Evolutionary conservation across 257 asterid species (phyloP).

Genomic region (Nicotiana undulata): DNA sequence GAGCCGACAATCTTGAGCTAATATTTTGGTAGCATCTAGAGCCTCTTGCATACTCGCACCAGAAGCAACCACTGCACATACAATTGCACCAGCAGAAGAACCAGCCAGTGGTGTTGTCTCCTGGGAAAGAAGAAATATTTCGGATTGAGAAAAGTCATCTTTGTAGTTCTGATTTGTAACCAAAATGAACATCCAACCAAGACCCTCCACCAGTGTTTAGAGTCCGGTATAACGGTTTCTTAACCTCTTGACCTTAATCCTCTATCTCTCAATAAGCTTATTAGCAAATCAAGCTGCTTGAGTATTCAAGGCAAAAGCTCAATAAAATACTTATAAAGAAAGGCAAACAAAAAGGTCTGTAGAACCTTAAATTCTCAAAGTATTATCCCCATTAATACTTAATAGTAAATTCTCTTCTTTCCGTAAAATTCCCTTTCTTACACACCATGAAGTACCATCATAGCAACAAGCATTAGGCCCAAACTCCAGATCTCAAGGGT

Average conservation of each 20-base stretch:
- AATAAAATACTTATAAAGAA: not conserved
- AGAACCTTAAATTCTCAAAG: not conserved
- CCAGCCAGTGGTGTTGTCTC: slow-evolving; percentile 96
- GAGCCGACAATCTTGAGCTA: slow-evolving; percentile 87
- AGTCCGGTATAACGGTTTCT: not conserved
- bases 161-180: not conserved
- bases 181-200: not conserved
- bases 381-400: too few species aligned
- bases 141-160: not conserved
- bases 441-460: not conserved
- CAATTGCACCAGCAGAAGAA: slow-evolving; percentile 98
- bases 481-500: not conserved
- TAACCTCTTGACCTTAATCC: not conserved
- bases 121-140: slow-evolving; percentile 23
- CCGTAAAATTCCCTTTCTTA: not conserved
- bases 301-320: not conserved
- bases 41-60: slow-evolving; percentile 92
- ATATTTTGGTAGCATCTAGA: slow-evolving; percentile 63
- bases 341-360: not conserved
- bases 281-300: not conserved
- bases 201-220: not conserved
- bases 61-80: slow-evolving; percentile 87
- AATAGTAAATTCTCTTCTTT: too few species aligned
- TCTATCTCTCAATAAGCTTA: not conserved
- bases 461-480: not conserved